Evolutionary conservation across 2,329 filamentous ascomycete species (phyloP).

Genomic region (Orbilia ellipsospora): DNA sequence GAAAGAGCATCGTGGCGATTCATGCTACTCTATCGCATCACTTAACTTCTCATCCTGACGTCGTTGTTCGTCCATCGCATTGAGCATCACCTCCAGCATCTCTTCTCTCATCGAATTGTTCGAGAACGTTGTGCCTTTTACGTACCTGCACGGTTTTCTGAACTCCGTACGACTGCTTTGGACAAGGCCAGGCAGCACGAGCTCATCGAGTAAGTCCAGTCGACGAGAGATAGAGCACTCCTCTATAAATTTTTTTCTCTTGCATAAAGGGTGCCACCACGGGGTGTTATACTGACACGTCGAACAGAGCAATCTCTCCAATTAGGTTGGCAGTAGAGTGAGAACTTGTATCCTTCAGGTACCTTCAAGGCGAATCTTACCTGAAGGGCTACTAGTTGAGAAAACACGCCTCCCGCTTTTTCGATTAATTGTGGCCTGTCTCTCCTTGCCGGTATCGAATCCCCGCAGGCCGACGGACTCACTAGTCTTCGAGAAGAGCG

Average conservation of each 20-base stretch:
- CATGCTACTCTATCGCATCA: slow-evolving; percentile 30
- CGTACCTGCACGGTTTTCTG: slow-evolving; percentile 11
- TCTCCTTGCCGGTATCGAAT: slow-evolving; percentile 31
- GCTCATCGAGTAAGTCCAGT: slow-evolving; percentile 47
- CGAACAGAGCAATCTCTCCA: slow-evolving; percentile 39
- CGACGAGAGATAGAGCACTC: slow-evolving; percentile 34
- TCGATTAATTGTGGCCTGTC: slow-evolving; percentile 1
- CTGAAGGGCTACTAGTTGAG: slow-evolving; percentile 38
- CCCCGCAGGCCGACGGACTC: slow-evolving; percentile 48
- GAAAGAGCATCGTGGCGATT: slow-evolving; percentile 15
- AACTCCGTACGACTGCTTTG: slow-evolving; percentile 34
- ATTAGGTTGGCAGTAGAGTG: slow-evolving; percentile 36
- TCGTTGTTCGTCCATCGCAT: slow-evolving; percentile 25
- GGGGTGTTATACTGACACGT: slow-evolving; percentile 49
- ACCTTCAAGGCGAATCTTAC: slow-evolving; percentile 42
- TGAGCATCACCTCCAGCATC: slow-evolving; percentile 30
- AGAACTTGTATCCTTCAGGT: slow-evolving; percentile 29
- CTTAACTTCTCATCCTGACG: not conserved
- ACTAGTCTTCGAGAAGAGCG: slow-evolving; percentile 20
- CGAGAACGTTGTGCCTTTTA: not conserved
- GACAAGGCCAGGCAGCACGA: slow-evolving; percentile 17
- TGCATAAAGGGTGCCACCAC: slow-evolving; percentile 50
- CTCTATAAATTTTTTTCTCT: slow-evolving; percentile 27
- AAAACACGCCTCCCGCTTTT: slow-evolving; percentile 49
- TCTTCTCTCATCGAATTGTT: slow-evolving; percentile 41